Percentiles rank a stretch among this genome's conserved stretches.
Conservation (phyloP, 2,329 filamentous ascomycete genomes). For the Fusarium continuum region DNA sequence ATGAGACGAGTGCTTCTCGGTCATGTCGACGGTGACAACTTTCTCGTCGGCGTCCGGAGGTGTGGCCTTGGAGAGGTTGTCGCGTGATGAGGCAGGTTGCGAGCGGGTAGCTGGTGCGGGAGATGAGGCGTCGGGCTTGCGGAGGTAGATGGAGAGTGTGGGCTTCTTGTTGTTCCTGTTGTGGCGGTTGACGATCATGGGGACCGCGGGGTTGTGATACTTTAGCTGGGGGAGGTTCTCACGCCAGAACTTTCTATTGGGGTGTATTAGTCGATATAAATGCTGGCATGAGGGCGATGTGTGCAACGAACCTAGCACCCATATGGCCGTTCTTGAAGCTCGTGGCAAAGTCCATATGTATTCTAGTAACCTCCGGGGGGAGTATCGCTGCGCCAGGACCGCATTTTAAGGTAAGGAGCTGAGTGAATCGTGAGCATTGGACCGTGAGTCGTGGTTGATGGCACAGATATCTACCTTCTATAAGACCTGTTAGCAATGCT, state of each 20-base stretch:
- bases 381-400: conserved; percentile 86
- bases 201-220: conserved; percentile 88
- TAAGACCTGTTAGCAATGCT: conserved; percentile 32
- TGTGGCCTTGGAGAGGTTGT: conserved; percentile 59
- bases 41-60: conserved; percentile 59
- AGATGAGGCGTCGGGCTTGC: conserved; percentile 47
- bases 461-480: conserved; percentile 54
- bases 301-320: conserved; percentile 70
- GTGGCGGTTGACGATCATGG: conserved; percentile 82
- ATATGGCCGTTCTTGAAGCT: conserved; percentile 72
- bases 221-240: conserved; percentile 85
- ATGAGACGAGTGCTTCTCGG: conserved; percentile 64
- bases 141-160: conserved; percentile 72
- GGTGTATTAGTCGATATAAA: conserved; percentile 11
- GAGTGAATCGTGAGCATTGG: conserved; percentile 42
- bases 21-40: conserved; percentile 69
- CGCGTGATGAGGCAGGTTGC: conserved; percentile 58
- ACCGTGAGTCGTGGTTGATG: conserved; percentile 24
- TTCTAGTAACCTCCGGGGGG: conserved; percentile 76
- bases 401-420: conserved; percentile 79
- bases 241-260: conserved; percentile 84
- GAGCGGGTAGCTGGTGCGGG: conserved; percentile 44
- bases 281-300: conserved; percentile 9
- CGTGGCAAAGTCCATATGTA: conserved; percentile 77
- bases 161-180: conserved; percentile 64